These are phyloP conservation scores for Fraxinus baroniana DNA, from an alignment of 305 asterid species.

Conservation along the genomic window DNA sequence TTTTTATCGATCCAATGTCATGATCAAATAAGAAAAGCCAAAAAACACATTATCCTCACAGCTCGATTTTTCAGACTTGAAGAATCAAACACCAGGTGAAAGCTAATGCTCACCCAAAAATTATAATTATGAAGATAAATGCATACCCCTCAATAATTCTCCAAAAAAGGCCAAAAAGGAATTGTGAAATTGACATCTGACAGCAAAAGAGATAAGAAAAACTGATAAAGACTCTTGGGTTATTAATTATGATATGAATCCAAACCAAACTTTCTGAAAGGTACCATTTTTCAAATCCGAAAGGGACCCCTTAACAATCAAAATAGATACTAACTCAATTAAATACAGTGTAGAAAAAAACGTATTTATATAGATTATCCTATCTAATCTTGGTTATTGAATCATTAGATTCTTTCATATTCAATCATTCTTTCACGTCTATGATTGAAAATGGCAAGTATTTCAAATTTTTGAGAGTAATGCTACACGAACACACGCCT, in stretches of 20 bases:
- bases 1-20: slow-evolving; percentile 23
- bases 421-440: not conserved
- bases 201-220: slow-evolving; percentile 34
- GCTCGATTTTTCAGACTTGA: slow-evolving; percentile 28
- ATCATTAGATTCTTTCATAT: slow-evolving; percentile 10
- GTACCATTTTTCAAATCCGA: slow-evolving; percentile 46
- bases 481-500: too few relatives aligned
- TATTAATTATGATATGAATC: slow-evolving; percentile 13
- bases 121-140: slow-evolving; percentile 20
- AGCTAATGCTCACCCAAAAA: slow-evolving; percentile 32
- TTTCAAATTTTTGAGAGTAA: slow-evolving; percentile 7
- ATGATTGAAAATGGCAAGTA: slow-evolving; percentile 25
- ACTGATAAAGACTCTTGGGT: slow-evolving; percentile 33
- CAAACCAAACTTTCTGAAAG: slow-evolving; percentile 54
- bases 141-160: slow-evolving; percentile 31
- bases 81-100: slow-evolving; percentile 33
- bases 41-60: slow-evolving; percentile 34
- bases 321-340: slow-evolving; percentile 13
- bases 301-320: slow-evolving; percentile 52
- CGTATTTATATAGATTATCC: slow-evolving; percentile 7
- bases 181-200: slow-evolving; percentile 29
- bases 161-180: slow-evolving; percentile 21
- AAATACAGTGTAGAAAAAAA: slow-evolving; percentile 22
- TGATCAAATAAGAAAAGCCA: slow-evolving; percentile 27
- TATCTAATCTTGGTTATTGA: slow-evolving; percentile 14